These are phyloP conservation scores for Vitis vinifera DNA, from an alignment of 164 flowering plant species.

Conservation along the genomic window ASM3070453v1 NC_081808.1:15316001-15316500, in stretches of 20 bases:
- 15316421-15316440: constrained; percentile 18
- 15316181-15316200: constrained; percentile 3
- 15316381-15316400: constrained; percentile 24
- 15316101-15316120: too few species aligned
- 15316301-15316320: constrained; percentile 45
- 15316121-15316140: too few species aligned
- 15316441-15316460: not conserved
- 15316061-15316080: too few species aligned
- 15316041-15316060: too few species aligned
- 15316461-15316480: not conserved
- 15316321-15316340: constrained; percentile 38
- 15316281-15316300: constrained; percentile 24
- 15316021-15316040: too few species aligned
- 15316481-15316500: too few species aligned
- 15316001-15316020: too few species aligned
- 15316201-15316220: constrained; percentile 15
- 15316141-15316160: too few species aligned
- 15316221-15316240: constrained; percentile 16
- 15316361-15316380: constrained; percentile 49
- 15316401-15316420: constrained; percentile 50
- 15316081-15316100: too few species aligned
- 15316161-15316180: too few species aligned
- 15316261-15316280: constrained; percentile 32
- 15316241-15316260: constrained; percentile 21
- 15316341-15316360: constrained; percentile 31